These are phyloP conservation scores for Coniochaeta sp. DNA, from an alignment of 2,329 filamentous ascomycete genomes.

Conservation along the genomic window DNA sequence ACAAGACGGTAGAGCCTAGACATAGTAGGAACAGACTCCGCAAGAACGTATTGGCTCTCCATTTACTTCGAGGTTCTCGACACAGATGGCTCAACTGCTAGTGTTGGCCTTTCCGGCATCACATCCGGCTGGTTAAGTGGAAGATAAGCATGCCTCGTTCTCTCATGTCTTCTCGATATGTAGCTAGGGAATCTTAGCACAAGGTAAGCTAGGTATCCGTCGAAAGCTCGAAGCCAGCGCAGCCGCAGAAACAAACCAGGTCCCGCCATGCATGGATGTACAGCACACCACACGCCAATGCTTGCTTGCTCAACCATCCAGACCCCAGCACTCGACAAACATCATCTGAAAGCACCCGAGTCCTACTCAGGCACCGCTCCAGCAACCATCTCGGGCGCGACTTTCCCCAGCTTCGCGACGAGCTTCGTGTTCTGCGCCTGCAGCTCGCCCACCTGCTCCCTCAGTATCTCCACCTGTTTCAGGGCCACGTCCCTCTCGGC, in stretches of 20 bases:
- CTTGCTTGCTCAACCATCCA: not conserved
- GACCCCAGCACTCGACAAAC: not conserved
- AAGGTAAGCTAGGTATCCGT: not conserved
- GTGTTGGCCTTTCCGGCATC: not conserved
- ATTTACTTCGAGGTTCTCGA: not conserved
- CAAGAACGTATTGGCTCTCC: too few species aligned
- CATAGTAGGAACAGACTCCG: too few species aligned
- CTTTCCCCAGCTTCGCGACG: slow-evolving; percentile 43
- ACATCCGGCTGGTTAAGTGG: not conserved
- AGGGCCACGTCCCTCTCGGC: slow-evolving; percentile 45
- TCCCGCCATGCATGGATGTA: not conserved
- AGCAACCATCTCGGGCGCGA: not conserved
- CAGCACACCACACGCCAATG: not conserved
- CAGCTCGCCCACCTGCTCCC: slow-evolving; percentile 46
- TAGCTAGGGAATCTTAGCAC: not conserved
- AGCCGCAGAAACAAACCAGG: not conserved
- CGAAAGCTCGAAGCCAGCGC: not conserved
- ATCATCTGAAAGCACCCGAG: not conserved
- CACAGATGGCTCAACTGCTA: not conserved
- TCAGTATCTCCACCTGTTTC: slow-evolving; percentile 47
- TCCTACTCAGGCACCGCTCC: not conserved
- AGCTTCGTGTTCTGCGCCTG: slow-evolving; percentile 54
- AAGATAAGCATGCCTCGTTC: not conserved
- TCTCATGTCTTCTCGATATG: not conserved
- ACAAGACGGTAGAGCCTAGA: too few species aligned